Percentiles rank a stretch among this genome's conserved stretches.
Evolutionary conservation across 345 rosid species (phyloP).

Genomic region (Gossypium ekmanianum): DNA sequence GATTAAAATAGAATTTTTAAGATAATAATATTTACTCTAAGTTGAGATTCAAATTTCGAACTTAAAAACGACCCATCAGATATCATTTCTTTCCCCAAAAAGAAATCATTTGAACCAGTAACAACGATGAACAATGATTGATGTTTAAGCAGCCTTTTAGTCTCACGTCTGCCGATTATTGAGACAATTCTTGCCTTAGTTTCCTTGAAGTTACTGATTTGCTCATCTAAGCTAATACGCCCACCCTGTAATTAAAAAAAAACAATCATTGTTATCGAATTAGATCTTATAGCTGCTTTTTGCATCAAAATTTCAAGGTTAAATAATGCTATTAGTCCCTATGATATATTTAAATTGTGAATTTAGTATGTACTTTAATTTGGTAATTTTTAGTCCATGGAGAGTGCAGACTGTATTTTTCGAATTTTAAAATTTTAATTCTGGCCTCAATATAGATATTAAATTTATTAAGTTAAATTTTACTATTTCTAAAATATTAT

Average conservation of each 20-base stretch:
- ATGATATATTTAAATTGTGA: no score
- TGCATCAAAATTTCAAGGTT: not conserved
- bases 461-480: no score
- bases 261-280: not conserved
- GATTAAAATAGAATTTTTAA: not conserved
- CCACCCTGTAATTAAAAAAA: not conserved
- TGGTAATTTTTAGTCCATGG: no score
- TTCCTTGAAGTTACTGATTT: slow-evolving; percentile 16
- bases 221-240: slow-evolving; percentile 14
- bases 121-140: slow-evolving; percentile 14
- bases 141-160: not conserved
- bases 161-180: slow-evolving; percentile 4
- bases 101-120: slow-evolving; percentile 17
- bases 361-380: no score
- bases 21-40: slow-evolving; percentile 14
- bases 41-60: slow-evolving; percentile 10
- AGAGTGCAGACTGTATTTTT: no score
- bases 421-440: no score
- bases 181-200: slow-evolving; percentile 14
- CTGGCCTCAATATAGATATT: no score
- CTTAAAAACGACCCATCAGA: not conserved
- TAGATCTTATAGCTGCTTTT: not conserved
- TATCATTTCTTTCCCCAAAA: not conserved
- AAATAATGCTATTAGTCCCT: no score
- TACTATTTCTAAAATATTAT: no score